phyloP scores from a whole-genome alignment of 805 yeast genomes.

The Dipodascus albidus region DNA sequence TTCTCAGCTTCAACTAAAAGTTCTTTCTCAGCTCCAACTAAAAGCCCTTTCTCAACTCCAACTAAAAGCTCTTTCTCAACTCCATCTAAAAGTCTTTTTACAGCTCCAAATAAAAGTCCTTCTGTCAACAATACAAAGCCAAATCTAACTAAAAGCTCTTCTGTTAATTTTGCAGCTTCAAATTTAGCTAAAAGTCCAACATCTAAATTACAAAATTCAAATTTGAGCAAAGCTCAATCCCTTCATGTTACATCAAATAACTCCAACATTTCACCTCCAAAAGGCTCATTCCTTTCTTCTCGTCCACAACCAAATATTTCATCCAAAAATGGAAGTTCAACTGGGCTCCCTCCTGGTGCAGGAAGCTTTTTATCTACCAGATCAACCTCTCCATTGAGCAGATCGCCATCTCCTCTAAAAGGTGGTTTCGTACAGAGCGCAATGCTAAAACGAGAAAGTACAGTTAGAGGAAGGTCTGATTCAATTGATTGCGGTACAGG shows the following conservation, averaged over 20 bases:
- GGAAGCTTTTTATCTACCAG: background rate
- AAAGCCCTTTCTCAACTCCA: no score
- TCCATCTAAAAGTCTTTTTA: no score
- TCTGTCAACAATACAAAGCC: background rate
- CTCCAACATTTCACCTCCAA: background rate
- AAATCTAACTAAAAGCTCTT: background rate
- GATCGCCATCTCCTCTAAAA: slow-evolving; percentile 14
- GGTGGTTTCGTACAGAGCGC: slow-evolving; percentile 21
- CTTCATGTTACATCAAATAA: background rate
- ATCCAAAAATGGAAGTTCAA: background rate
- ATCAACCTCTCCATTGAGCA: background rate
- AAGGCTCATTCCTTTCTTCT: background rate
- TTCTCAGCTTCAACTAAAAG: no score
- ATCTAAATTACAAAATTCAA: no score
- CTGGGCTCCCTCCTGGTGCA: background rate
- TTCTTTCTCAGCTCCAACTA: no score
- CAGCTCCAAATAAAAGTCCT: background rate
- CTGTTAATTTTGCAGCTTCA: background rate
- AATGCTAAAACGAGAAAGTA: slow-evolving; percentile 17
- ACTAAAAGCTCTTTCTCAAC: no score
- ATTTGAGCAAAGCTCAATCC: background rate
- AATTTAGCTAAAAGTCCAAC: no score
- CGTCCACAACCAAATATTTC: background rate
- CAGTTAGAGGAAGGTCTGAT: slow-evolving; percentile 4
- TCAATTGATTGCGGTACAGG: background rate